Evolutionary conservation across 179 eudicot genomes (phyloP).

Genomic region (Drosera spatulata): DNA sequence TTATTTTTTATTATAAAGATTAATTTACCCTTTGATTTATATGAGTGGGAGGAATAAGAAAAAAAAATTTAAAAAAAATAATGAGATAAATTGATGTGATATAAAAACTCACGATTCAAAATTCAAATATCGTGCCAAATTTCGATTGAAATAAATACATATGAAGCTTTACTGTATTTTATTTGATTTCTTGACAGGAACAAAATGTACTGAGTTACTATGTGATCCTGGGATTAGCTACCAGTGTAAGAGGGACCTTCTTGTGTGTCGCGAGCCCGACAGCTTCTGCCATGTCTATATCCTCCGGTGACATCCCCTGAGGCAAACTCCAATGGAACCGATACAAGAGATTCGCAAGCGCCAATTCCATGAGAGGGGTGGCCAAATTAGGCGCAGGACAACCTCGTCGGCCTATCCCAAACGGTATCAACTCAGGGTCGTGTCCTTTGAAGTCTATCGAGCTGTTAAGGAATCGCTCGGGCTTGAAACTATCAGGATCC

Average conservation of each 20-base stretch:
- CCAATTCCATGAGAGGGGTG: conserved; percentile 12
- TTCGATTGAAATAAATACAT: too few species aligned
- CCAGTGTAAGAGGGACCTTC: neutral
- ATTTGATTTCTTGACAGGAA: too few species aligned
- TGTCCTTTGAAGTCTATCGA: conserved; percentile 9
- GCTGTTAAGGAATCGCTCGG: conserved; percentile 16
- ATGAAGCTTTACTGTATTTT: too few species aligned
- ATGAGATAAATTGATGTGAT: too few species aligned
- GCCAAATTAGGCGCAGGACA: conserved; percentile 22
- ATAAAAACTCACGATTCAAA: too few species aligned
- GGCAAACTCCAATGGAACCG: conserved; percentile 28
- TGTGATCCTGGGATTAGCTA: too few species aligned
- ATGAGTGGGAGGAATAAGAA: too few species aligned
- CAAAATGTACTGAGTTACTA: too few species aligned
- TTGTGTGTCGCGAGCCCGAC: conserved; percentile 6
- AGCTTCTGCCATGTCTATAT: conserved; percentile 16
- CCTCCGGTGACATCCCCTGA: conserved; percentile 6
- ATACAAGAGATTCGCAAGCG: conserved; percentile 17
- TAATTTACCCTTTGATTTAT: too few species aligned
- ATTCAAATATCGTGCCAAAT: too few species aligned
- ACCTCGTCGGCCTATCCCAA: conserved; percentile 24
- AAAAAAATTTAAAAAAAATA: too few species aligned
- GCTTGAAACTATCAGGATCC: conserved; percentile 16
- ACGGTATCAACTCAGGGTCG: conserved; percentile 17
- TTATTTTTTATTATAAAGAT: too few species aligned